phyloP scores from a whole-genome alignment of 192 early-diverging fungal species.

The Anaeromyces robustus region DNA sequence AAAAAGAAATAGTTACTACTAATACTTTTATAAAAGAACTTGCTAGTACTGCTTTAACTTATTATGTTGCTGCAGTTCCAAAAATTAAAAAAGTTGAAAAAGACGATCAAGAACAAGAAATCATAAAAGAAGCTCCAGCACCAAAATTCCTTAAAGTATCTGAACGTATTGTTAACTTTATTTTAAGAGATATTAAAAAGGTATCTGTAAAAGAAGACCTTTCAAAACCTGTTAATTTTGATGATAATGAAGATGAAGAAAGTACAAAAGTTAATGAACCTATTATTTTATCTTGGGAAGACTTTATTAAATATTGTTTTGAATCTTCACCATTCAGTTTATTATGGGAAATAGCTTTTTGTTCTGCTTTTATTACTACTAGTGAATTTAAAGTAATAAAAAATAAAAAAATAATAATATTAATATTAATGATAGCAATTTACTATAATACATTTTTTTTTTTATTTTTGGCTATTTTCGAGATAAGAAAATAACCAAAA shows the following conservation, averaged over 20 bases:
- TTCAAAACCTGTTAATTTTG: neutral
- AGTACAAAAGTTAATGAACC: neutral
- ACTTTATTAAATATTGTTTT: neutral
- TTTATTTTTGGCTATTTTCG: too few relatives aligned
- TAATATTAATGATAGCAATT: too few relatives aligned
- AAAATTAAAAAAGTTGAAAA: neutral
- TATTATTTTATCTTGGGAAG: neutral
- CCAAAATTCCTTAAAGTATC: neutral
- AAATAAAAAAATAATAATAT: too few relatives aligned
- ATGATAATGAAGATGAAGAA: neutral
- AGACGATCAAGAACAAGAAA: neutral
- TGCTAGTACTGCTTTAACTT: neutral
- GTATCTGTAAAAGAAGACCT: neutral
- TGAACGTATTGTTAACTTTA: neutral
- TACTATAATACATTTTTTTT: too few relatives aligned
- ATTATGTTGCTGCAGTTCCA: neutral
- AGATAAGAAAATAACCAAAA: too few relatives aligned
- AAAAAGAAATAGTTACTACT: neutral
- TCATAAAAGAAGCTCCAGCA: neutral
- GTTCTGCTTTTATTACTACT: neutral
- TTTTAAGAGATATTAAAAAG: neutral
- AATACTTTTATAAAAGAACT: neutral
- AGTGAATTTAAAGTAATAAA: neutral
- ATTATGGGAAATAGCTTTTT: neutral
- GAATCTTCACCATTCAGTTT: neutral